phyloP scores from a whole-genome alignment of 805 yeast genomes.

The Saturnispora ahearnii region DNA sequence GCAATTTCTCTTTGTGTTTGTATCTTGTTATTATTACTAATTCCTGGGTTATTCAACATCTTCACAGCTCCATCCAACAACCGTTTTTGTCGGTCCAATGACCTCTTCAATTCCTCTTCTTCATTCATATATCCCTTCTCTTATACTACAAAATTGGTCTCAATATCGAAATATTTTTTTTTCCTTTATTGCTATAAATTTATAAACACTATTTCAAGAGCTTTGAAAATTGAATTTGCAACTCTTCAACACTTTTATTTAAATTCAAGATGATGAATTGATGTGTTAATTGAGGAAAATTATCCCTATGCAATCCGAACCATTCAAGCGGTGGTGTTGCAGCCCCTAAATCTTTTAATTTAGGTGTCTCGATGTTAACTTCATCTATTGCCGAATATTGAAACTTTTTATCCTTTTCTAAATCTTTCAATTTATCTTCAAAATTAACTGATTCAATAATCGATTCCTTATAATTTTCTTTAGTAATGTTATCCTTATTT shows the following conservation, averaged over 20 bases:
- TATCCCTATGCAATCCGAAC: constrained; percentile 88
- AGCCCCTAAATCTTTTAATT: constrained; percentile 81
- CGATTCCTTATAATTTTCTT: constrained; percentile 28
- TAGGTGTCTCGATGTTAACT: constrained; percentile 84
- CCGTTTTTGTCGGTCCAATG: not conserved
- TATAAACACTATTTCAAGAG: constrained; percentile 32
- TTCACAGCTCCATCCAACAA: constrained; percentile 6
- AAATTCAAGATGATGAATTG: constrained; percentile 65
- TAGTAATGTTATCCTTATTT: constrained; percentile 29
- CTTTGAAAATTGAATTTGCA: constrained; percentile 45
- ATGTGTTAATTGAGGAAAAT: constrained; percentile 81
- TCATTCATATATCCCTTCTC: not conserved
- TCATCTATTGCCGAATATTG: constrained; percentile 56
- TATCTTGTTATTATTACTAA: not conserved
- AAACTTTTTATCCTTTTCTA: constrained; percentile 39
- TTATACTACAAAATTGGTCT: too few species aligned
- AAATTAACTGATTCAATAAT: constrained; percentile 28
- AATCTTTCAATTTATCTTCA: constrained; percentile 38
- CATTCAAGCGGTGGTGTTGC: constrained; percentile 98
- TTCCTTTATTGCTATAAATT: not conserved
- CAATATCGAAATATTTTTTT: not conserved
- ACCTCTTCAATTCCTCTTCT: not conserved
- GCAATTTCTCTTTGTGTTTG: constrained; percentile 9
- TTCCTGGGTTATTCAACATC: constrained; percentile 2
- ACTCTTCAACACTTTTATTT: constrained; percentile 64